phyloP scores from a whole-genome alignment of 345 rosid genomes.

The Cardiospermum halicacabum region DNA sequence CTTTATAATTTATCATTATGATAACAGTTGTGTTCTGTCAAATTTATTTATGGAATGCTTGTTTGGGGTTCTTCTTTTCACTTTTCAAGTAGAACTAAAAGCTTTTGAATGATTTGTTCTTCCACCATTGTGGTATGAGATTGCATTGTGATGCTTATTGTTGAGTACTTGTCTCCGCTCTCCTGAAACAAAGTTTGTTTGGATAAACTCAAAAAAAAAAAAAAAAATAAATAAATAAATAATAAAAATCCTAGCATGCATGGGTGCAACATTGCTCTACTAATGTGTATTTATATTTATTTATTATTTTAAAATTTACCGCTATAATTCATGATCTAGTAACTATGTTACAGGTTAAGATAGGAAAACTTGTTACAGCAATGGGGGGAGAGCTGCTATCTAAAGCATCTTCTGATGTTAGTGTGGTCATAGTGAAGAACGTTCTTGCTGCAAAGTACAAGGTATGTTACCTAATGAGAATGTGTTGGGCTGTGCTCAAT shows the following conservation, averaged over 20 bases:
- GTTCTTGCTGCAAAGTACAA: conserved; percentile 94
- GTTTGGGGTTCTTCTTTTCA: not conserved
- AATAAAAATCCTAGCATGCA: not conserved
- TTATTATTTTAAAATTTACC: not conserved
- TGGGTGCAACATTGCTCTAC: not conserved
- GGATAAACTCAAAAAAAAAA: no score
- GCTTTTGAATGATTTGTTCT: not conserved
- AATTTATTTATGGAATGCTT: not conserved
- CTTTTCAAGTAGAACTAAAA: not conserved
- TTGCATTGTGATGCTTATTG: not conserved
- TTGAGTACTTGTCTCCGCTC: no score
- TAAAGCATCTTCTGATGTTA: conserved; percentile 64
- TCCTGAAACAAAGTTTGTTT: no score
- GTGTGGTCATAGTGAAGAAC: conserved; percentile 82
- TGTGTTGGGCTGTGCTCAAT: not conserved
- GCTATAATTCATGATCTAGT: conserved; percentile 13
- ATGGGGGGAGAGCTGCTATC: conserved; percentile 75
- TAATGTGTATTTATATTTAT: not conserved
- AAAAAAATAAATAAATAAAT: no score
- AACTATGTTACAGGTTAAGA: conserved; percentile 53
- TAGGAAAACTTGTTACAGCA: conserved; percentile 64
- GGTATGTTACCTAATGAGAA: conserved; percentile 39
- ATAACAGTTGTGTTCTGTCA: not conserved
- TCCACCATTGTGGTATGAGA: not conserved
- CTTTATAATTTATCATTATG: not conserved